Evolutionary conservation across 2,329 filamentous ascomycete genomes (phyloP), one percentile per base, ranked within the genome.

Genomic region (Cercospora berteroae): DNA sequence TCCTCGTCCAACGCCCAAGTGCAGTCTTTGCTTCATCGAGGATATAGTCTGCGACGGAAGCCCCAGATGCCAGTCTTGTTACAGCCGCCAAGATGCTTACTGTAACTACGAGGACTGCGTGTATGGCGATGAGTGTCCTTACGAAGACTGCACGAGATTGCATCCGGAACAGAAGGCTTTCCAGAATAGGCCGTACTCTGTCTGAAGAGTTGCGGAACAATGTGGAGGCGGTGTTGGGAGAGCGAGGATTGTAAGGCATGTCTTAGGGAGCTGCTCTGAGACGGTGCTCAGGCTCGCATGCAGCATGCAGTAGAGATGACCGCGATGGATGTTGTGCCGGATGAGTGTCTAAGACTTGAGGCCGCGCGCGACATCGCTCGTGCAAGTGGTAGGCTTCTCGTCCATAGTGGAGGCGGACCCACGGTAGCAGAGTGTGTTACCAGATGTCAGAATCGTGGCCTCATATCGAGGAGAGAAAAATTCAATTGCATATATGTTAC

Each of bases 131-230:
- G 55, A 31, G 16, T 58, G 55, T 58, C 55, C 16, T 1, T 18
- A 33, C 29, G n/a, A 33, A 16, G 55, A 31, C 18, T 58, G 55
- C 29, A 36, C 31, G 16, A 58, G 55, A 9, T 18, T 36, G 55
- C 55, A 58, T 20, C 55, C 55, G 7, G 31, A 31, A 25, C 55
- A 58, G 55, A 58, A 58, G 55, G 55, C 55, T 36, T 58, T 33
- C 12, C 55, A 58, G 55, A 33, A 58, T 13, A 27, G 18, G 3
- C 55, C 29, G 0, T 58, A 58, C 31, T 20, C 16, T 13, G n/a
- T 31, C 3, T 58, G 55, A 58, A 29, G 8, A 33, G 27, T 3
- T 25, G 55, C 16, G 4, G 48, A 52, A 13, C 9, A 9, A 20
- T 20, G 42, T 8, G 16, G 2, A 8, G 44, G 1, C 9, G 20